Conservation (phyloP, 1,284 basidiomycete genomes). For the Microbotryum silenes-acaulis region DNA sequence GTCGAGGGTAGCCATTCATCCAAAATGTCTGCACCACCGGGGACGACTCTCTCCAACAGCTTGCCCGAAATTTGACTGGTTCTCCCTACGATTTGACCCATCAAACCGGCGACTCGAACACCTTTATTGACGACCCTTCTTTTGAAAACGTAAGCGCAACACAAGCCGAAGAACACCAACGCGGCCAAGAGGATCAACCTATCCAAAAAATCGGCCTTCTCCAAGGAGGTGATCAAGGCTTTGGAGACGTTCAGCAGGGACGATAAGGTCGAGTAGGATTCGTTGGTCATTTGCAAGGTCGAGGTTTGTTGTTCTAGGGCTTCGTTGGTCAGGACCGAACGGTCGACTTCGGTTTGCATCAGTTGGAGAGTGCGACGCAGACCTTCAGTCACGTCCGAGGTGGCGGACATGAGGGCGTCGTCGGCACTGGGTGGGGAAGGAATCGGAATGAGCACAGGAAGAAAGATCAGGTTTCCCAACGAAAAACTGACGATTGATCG, state of each 20-base stretch:
- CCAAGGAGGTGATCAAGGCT: conserved; percentile 71
- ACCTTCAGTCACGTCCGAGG: conserved; percentile 75
- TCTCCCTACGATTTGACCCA: background rate
- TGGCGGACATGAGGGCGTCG: conserved; percentile 77
- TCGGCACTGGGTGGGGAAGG: conserved; percentile 48
- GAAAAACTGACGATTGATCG: conserved; percentile 6
- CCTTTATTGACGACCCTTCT: conserved; percentile 64
- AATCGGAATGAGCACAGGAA: background rate
- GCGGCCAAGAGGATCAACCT: conserved; percentile 69
- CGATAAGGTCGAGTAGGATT: conserved; percentile 69
- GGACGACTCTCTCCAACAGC: background rate
- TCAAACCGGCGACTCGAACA: conserved; percentile 9
- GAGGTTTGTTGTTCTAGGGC: conserved; percentile 75
- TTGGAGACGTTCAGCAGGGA: conserved; percentile 68
- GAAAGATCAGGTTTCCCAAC: too few relatives aligned
- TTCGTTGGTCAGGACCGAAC: conserved; percentile 73
- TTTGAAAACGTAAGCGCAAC: conserved; percentile 76
- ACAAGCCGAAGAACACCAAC: conserved; percentile 72
- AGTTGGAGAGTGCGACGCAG: conserved; percentile 70
- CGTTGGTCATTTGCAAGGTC: conserved; percentile 62
- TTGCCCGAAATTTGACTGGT: background rate
- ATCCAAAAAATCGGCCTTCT: conserved; percentile 85
- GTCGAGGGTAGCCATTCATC: background rate
- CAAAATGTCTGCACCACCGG: background rate
- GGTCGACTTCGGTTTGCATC: conserved; percentile 84